A percentile compares a stretch with the other conserved stretches of the same genome.
phyloP scores from a whole-genome alignment of 139 green algal species.

The Chlamydomonas asymmetrica region DNA sequence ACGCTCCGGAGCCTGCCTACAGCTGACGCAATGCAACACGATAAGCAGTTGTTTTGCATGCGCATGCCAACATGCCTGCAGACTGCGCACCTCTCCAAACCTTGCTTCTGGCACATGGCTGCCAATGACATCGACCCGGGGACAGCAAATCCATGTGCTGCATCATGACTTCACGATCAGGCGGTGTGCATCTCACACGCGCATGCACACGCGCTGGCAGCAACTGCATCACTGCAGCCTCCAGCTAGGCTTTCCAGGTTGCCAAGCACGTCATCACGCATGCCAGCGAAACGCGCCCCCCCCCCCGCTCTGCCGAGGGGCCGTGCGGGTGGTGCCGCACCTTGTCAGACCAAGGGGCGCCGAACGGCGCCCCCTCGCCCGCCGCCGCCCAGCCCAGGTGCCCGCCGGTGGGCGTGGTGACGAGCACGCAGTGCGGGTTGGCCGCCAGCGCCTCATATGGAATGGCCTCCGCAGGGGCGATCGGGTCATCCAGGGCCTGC shows the following conservation, averaged over 20 bases:
- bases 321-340: not conserved
- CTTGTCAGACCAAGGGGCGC: conserved; percentile 47
- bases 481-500: conserved; percentile 83
- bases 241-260: too few species aligned
- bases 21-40: not conserved
- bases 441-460: conserved; percentile 52
- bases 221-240: too few species aligned
- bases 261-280: not conserved
- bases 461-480: conserved; percentile 77
- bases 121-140: too few species aligned
- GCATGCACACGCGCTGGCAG: too few species aligned
- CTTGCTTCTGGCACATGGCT: too few species aligned
- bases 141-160: too few species aligned
- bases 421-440: conserved; percentile 74
- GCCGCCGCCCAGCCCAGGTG: conserved; percentile 57
- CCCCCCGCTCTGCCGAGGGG: not conserved
- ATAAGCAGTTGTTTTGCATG: not conserved
- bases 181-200: not conserved
- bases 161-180: too few species aligned
- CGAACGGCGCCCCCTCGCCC: conserved; percentile 25
- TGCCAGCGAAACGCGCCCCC: not conserved
- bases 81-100: too few species aligned
- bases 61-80: not conserved
- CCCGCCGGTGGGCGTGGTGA: conserved; percentile 45
- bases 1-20: not conserved